Evolutionary conservation across 2,329 filamentous ascomycete genomes (phyloP).

Genomic region (Aspergillus fumigatiaffinis): DNA sequence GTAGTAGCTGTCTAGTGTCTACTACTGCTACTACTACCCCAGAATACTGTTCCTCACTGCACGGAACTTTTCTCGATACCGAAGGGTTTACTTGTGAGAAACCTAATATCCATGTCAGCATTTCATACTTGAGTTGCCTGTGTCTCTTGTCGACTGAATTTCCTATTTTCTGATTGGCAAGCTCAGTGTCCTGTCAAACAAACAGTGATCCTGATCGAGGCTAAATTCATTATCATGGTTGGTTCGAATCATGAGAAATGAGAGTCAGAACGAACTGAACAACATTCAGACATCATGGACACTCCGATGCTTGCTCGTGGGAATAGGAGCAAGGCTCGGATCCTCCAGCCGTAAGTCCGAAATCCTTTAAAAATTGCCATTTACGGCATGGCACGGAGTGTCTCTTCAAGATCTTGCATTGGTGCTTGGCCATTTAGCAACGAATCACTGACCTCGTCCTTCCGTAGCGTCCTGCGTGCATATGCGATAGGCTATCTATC

Average conservation of each 20-base stretch:
- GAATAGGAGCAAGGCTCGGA: conserved; percentile 19
- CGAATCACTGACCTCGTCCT: conserved; percentile 2
- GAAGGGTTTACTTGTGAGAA: not conserved
- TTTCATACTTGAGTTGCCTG: not conserved
- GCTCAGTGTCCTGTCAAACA: not conserved
- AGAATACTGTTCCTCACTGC: conserved; percentile 1
- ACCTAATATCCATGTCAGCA: not conserved
- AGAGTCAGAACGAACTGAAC: conserved; percentile 24
- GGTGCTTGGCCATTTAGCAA: conserved; percentile 3
- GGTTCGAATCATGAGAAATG: conserved; percentile 9
- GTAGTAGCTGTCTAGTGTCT: not conserved
- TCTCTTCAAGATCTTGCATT: not conserved
- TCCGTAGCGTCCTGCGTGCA: conserved; percentile 40
- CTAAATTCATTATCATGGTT: conserved; percentile 7
- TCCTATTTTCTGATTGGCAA: not conserved
- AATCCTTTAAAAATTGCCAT: not conserved
- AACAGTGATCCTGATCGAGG: not conserved
- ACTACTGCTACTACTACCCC: not conserved
- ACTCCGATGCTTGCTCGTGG: conserved; percentile 18
- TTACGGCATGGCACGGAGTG: not conserved
- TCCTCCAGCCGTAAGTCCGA: conserved; percentile 34
- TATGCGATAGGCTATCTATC: conserved; percentile 49
- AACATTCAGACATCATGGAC: conserved; percentile 24
- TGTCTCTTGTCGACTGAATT: not conserved
- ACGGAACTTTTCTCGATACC: conserved; percentile 2